Base-by-base conservation (phyloP, 1,139 yeast species). In the Saccharomycopsis hybrid region DNA sequence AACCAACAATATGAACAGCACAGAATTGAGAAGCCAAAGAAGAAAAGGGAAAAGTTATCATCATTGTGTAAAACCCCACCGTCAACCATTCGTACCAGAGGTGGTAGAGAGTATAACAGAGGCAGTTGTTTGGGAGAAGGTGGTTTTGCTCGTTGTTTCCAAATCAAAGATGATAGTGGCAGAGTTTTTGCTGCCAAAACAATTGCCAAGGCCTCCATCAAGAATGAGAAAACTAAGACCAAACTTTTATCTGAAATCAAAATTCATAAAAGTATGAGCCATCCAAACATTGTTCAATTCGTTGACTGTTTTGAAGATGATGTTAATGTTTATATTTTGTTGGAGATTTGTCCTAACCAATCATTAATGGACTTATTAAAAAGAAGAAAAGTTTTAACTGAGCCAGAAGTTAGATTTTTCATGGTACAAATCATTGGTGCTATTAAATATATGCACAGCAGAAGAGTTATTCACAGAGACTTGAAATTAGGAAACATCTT, bases 111-210 rank as follows among this genome's bases (percentile, higher is more conserved):
- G 60, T 92, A 87, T 67, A 87, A 87, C 60, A 80, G 98, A 64
- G 97, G 97, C 2, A 76, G 76, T 54, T 89, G 90, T 59, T 72
- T 94, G 39, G 99, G 99, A 33, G 98, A 89, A 71, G 99, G 99
- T 53, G 99, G 99, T 0, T 94, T 94, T 72, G 99, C 98, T 24
- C 81, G 98, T 64, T 94, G 98, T 65, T 94, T 94, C 70, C 97
- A 92, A 66, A 94, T 94, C 75, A 87, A 85, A 64, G 96, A 88
- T 65, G 84, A 90, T 55, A 73, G 78, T 55, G 97, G 97, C 38
- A 80, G 82, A 62, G 77, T 88, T 2, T 92, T 76, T 68, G 99
- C 98, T 31, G 99, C 99, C 36, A 94, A 94, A 63, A 94, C 98
- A 0, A 95, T 94, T 43, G 98, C 99, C 47, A 94, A 92, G 68